Evolutionary conservation across 2,329 filamentous ascomycete genomes (phyloP).

Genomic region (Ophiosphaerella korrae): DNA sequence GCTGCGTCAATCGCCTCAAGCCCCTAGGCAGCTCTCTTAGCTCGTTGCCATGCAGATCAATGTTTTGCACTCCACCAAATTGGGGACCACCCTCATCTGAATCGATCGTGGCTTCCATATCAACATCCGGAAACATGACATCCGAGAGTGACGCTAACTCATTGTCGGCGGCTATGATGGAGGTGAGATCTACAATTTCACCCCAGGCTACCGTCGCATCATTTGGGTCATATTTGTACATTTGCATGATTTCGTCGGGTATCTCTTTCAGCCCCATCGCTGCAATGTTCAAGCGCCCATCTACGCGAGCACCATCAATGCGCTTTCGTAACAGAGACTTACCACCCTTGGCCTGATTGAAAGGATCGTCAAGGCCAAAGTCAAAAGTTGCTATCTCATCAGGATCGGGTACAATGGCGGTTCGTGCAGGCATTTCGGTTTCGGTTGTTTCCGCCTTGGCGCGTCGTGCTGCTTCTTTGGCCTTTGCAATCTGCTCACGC

Average conservation of each 20-base stretch:
- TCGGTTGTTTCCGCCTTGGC: slow-evolving; percentile 28
- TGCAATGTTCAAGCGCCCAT: slow-evolving; percentile 86
- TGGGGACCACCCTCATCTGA: slow-evolving; percentile 72
- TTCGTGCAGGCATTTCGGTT: slow-evolving; percentile 36
- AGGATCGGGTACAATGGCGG: slow-evolving; percentile 39
- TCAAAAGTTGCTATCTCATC: slow-evolving; percentile 55
- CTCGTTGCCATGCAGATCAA: slow-evolving; percentile 87
- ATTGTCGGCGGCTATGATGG: slow-evolving; percentile 87
- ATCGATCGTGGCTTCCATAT: slow-evolving; percentile 59
- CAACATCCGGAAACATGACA: slow-evolving; percentile 75
- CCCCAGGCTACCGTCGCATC: slow-evolving; percentile 77
- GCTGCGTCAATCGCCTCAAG: slow-evolving; percentile 70
- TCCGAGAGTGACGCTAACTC: slow-evolving; percentile 78
- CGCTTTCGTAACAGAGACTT: slow-evolving; percentile 74
- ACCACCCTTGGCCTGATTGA: slow-evolving; percentile 69
- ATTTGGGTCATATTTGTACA: slow-evolving; percentile 79
- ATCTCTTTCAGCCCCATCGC: slow-evolving; percentile 80
- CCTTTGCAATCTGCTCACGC: slow-evolving; percentile 90
- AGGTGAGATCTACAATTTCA: slow-evolving; percentile 84
- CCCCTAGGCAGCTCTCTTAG: slow-evolving; percentile 76
- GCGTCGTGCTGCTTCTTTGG: slow-evolving; percentile 72
- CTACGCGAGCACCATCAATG: slow-evolving; percentile 72
- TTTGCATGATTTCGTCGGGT: slow-evolving; percentile 80
- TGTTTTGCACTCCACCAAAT: slow-evolving; percentile 78
- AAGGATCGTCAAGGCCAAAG: slow-evolving; percentile 70